Evolutionary conservation across 2,329 filamentous ascomycete genomes (phyloP).

Genomic region (Sclerotinia trifoliorum): DNA sequence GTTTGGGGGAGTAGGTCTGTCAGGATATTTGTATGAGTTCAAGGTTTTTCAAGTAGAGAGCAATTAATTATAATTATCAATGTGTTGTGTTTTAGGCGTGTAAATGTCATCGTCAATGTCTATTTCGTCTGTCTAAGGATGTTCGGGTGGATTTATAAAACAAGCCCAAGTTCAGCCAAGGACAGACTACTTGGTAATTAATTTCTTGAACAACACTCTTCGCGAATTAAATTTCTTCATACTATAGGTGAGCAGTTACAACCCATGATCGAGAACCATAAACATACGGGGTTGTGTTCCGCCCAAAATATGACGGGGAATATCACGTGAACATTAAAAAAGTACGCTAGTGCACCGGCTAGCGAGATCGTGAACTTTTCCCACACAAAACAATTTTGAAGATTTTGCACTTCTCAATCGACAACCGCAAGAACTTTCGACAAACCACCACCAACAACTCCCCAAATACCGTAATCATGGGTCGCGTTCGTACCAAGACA

Average conservation of each 20-base stretch:
- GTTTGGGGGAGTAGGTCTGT: not conserved
- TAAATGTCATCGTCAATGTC: not conserved
- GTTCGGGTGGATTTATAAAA: not conserved
- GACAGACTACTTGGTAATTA: no score
- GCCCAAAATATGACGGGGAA: not conserved
- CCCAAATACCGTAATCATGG: conserved; percentile 41
- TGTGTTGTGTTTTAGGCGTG: not conserved
- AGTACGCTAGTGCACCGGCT: not conserved
- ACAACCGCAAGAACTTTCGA: conserved; percentile 23
- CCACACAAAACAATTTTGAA: conserved; percentile 21
- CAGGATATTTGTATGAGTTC: conserved; percentile 1
- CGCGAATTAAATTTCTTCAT: not conserved
- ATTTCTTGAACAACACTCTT: not conserved
- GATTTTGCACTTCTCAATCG: conserved; percentile 2
- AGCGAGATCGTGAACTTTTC: conserved; percentile 21
- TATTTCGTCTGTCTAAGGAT: not conserved
- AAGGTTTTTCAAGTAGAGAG: not conserved
- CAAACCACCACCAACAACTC: conserved; percentile 23
- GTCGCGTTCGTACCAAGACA: conserved; percentile 47
- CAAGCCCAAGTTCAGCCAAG: not conserved
- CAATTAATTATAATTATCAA: conserved; percentile 11
- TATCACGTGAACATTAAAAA: not conserved
- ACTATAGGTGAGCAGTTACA: no score
- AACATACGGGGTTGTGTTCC: not conserved
- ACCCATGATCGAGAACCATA: not conserved